phyloP scores from a whole-genome alignment of 805 yeast species.

The Saccharomycopsis malanga region DNA sequence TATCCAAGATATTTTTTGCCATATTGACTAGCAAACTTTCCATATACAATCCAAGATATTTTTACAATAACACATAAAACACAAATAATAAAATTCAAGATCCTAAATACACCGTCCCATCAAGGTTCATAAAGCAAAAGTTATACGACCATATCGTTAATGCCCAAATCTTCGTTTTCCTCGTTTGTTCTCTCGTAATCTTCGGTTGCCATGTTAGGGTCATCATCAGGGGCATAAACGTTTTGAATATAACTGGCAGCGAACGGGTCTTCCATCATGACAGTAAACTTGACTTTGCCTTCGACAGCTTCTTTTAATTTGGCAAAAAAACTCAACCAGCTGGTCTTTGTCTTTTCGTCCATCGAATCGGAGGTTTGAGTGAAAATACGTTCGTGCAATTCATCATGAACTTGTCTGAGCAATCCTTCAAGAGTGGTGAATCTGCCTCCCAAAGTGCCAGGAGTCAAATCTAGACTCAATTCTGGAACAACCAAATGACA shows the following conservation, averaged over 20 bases:
- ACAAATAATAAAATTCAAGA: too few relatives aligned
- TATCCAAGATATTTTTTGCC: too few relatives aligned
- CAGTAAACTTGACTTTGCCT: slow-evolving; percentile 78
- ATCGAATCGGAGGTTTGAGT: slow-evolving; percentile 85
- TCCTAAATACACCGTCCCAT: too few relatives aligned
- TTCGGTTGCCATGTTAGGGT: slow-evolving; percentile 90
- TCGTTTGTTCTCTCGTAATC: slow-evolving; percentile 84
- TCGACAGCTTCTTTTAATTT: slow-evolving; percentile 69
- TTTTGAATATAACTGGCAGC: slow-evolving; percentile 95
- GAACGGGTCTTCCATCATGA: slow-evolving; percentile 87
- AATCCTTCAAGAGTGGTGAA: slow-evolving; percentile 96
- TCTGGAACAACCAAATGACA: slow-evolving; percentile 86
- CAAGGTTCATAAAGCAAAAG: too few relatives aligned
- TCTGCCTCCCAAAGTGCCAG: slow-evolving; percentile 97
- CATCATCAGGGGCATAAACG: slow-evolving; percentile 97
- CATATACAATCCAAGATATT: too few relatives aligned
- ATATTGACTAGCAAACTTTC: too few relatives aligned
- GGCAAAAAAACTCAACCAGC: slow-evolving; percentile 78
- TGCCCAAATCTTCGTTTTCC: slow-evolving; percentile 89
- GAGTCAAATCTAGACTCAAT: slow-evolving; percentile 79
- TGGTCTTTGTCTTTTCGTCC: slow-evolving; percentile 67
- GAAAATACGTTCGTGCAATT: slow-evolving; percentile 77
- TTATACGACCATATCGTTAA: slow-evolving; percentile 42
- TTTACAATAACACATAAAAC: too few relatives aligned
- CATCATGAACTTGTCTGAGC: slow-evolving; percentile 81